Base-by-base conservation (phyloP, 768 basidiomycete species). In the Amanita inopinata region DNA sequence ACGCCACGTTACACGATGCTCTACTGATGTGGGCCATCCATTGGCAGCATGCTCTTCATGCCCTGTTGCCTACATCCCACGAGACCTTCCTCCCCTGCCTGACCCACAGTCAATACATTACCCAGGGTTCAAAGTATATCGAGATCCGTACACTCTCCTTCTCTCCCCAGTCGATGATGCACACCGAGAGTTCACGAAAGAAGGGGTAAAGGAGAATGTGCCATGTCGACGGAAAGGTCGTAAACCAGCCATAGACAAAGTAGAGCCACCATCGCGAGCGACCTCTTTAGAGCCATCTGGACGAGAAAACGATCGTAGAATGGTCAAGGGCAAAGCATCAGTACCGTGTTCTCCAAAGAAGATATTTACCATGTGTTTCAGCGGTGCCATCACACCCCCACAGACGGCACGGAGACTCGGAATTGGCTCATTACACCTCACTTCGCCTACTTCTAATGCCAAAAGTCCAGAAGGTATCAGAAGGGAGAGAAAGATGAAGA, bases 101-200 rank as follows among this genome's bases (percentile, higher is more conserved):
- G 68, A 80, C 53, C 70, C 69, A 1, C 65, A 70, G 33, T 80
- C 78, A 11, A 63, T 70, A 28, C 81, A 83, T 50, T 81, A 80
- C 55, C 82, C 82, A 9, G 80, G 81, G 11, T 83, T 83, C 50
- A 57, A 62, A 28, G 69, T 82, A 33, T 69, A 71, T 51, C 70
- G 61, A 51, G 80, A 83, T 49, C 50, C 63, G n/a, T 54, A 63
- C 38, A 43, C 56, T 28, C 33, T 56, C n/a, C 42, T 55, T 17
- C 24, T 47, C 5, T 37, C 53, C 8, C 31, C 47, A 12, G 20
- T 49, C n/a, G 33, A 43, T 11, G 22, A 40, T 11, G 18, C 45
- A 31, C 32, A 22, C 40, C 46, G 31, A 9, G 44, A 50, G 36
- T 46, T 54, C 19, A 61, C 63, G 2, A 62, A 55, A 34, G 77